Evolutionary conservation across 2,329 filamentous ascomycete species (phyloP).

Genomic region (Colletotrichum endophyticum): DNA sequence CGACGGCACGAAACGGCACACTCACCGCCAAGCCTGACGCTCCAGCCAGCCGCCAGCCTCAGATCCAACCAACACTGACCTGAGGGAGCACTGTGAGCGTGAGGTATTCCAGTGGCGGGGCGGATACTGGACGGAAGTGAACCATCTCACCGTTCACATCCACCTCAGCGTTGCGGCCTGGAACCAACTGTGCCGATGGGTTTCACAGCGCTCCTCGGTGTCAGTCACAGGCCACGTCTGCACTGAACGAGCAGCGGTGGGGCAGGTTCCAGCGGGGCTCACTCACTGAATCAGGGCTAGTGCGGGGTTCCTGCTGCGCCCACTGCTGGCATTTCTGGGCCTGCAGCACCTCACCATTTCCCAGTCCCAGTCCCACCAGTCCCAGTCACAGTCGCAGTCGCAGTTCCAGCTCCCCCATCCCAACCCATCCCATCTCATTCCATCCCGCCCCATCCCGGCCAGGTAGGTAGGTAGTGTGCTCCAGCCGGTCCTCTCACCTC

Average conservation of each 20-base stretch:
- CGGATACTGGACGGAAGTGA: not conserved
- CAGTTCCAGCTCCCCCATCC: not conserved
- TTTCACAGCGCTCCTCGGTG: slow-evolving; percentile 8
- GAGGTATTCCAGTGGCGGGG: not conserved
- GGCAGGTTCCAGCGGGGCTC: not conserved
- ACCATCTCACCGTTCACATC: not conserved
- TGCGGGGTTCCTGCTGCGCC: slow-evolving; percentile 21
- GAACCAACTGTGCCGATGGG: slow-evolving; percentile 7
- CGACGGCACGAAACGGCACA: not conserved
- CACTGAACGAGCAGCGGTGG: not conserved
- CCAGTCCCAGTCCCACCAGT: not conserved
- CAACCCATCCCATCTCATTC: not conserved
- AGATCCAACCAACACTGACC: not conserved
- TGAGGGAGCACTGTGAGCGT: too few relatives aligned
- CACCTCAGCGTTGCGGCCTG: not conserved
- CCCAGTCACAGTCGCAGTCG: not conserved
- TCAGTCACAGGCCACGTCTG: slow-evolving; percentile 12
- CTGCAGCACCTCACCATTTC: not conserved
- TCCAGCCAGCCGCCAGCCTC: not conserved
- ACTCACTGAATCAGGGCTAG: slow-evolving; percentile 20
- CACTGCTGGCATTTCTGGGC: slow-evolving; percentile 10
- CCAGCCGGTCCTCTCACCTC: not conserved
- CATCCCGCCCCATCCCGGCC: not conserved
- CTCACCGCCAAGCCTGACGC: slow-evolving; percentile 15
- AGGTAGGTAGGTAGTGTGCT: not conserved